Percentiles rank a stretch among this genome's conserved stretches.
Evolutionary conservation across 805 yeast genomes (phyloP).

Genomic region (Candida gorgasii): DNA sequence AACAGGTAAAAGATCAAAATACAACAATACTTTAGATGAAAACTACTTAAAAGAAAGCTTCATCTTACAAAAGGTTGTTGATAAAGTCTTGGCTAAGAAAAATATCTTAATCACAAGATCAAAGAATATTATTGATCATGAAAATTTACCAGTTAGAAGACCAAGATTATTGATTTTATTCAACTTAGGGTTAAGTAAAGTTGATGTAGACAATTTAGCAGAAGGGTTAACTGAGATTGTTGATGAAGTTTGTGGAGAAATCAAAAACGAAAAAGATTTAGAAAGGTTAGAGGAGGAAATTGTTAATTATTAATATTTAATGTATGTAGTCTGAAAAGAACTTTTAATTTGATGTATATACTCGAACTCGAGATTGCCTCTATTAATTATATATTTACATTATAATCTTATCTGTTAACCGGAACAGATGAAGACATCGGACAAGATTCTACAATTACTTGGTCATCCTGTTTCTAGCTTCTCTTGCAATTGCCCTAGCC

Average conservation of each 20-base stretch:
- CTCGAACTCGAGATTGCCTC: too few species aligned
- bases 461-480: conserved; percentile 59
- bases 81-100: conserved; percentile 50
- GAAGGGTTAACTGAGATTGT: conserved; percentile 23
- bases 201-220: conserved; percentile 28
- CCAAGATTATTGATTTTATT: conserved; percentile 39
- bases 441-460: conserved; percentile 10
- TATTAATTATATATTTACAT: not conserved
- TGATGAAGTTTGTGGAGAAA: conserved; percentile 22
- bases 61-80: conserved; percentile 67
- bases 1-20: conserved; percentile 47
- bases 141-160: conserved; percentile 55
- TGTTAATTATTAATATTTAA: conserved; percentile 8
- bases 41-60: conserved; percentile 54
- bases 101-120: conserved; percentile 65
- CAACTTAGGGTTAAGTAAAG: conserved; percentile 27
- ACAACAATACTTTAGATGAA: conserved; percentile 41
- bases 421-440: not conserved
- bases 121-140: conserved; percentile 67
- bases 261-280: conserved; percentile 27
- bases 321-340: not conserved
- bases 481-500: conserved; percentile 80
- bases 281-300: conserved; percentile 22
- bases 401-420: not conserved
- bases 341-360: too few species aligned